Evolutionary conservation across 768 basidiomycete species (phyloP), one percentile per base, ranked within the genome.

Genomic region (Suillus placidus): DNA sequence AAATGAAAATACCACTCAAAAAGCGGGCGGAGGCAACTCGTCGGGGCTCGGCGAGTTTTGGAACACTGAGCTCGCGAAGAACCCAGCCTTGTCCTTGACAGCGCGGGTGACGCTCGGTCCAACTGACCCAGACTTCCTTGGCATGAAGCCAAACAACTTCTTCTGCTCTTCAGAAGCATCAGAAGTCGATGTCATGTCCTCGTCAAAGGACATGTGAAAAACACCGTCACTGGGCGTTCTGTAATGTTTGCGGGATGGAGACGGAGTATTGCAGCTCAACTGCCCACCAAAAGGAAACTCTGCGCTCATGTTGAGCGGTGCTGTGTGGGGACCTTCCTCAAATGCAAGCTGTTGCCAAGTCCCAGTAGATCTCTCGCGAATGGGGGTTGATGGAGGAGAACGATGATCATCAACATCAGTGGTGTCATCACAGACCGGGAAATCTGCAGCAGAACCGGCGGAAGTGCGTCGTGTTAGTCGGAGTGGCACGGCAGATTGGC

Each of bases 11-110:
- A 80, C 78, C 76, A 74, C 74, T 77, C 62, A 77, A 73, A 90
- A 88, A 68, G 83, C 79, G 63, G 90, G 90, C 66, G 87, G 85
- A 55, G 92, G 92, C 57, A 93, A 79, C 73, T 91, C 91, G 67
- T 93, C 92, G 61, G 92, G 92, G 71, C 88, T 92, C 18, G 92
- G 92, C 65, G 90, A 92, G 81, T 92, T 93, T 83, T 93, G 92
- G 86, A 92, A 93, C 72, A 83, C 81, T 38, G 91, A 92, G 72
- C 90, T 92, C 69, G 92, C 91, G 76, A 91, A 93, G 73, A 86
- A 91, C 9, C 84, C 84, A 35, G 79, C 75, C 66, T 78, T 79
- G 61, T 77, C 73, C 70, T 74, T 73, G 66, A 47, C 69, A 67
- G 65, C 67, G 67, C 73, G 74, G 43, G 69, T 60, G 34, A 67